Evolutionary conservation across 2,329 filamentous ascomycete genomes (phyloP), one percentile per base, ranked within the genome.

Genomic region (Phoma herbarum): DNA sequence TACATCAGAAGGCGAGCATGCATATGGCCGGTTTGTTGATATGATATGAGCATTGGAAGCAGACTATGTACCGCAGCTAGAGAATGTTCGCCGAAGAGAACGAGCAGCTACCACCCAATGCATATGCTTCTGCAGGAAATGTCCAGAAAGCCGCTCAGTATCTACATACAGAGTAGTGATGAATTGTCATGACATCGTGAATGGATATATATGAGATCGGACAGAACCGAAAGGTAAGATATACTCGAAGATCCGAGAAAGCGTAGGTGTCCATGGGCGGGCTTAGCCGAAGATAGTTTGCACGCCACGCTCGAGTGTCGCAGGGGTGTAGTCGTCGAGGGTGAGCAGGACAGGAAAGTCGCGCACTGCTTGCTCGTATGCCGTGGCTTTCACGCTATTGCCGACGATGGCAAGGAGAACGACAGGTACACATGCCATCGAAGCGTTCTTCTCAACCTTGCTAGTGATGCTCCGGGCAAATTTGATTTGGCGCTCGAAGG

Each of bases 311-410:
- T 60, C 51, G 3, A 75, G 64, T 2, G 73, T 69, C 29, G 59
- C 49, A 4, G 72, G 65, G 1, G 66, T 71, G 45, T 76, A 76
- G 31, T 74, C 65, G 31, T 68, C 67, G 42, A 70, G 60, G 2
- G 70, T 64, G 14, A 75, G 54, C 0, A 76, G 48, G 2, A 66
- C 69, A 1, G 74, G 70, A 20, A 75, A 73, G 14, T 71, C 68
- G 22, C 49, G 54, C 11, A 73, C 41, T 8, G 64, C 69, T 8
- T 68, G 52, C 25, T 64, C 61, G n/a, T 75, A 70, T 1, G 43
- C 45, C 18, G 61, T 60, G 10, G 53, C 58, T 11, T 46, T 50
- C 3, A 50, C 39, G 6, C 63, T 61, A n/a, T 68, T 66, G 26
- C 67, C 67, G 26, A 71, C 55, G 6, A 76, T 63, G 4, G 35